phyloP scores from a whole-genome alignment of 2,329 filamentous ascomycete species.

The Ciborinia camelliae region DNA sequence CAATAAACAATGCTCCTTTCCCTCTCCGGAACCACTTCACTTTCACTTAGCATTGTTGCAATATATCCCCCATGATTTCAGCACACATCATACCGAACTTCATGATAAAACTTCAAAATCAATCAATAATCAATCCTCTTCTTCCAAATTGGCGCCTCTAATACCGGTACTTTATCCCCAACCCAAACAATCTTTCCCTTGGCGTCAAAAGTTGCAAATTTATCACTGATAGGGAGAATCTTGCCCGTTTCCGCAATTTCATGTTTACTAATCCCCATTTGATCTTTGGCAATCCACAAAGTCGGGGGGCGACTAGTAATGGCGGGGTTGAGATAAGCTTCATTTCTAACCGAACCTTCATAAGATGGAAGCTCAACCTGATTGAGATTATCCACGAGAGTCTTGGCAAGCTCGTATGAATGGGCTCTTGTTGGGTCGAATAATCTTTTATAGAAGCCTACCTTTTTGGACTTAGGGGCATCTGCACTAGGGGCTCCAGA shows the following conservation, averaged over 20 bases:
- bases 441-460: slow-evolving; percentile 58
- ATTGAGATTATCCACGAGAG: slow-evolving; percentile 55
- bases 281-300: slow-evolving; percentile 78
- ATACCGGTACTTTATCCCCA: slow-evolving; percentile 39
- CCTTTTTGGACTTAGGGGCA: slow-evolving; percentile 41
- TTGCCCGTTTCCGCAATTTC: slow-evolving; percentile 69
- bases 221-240: slow-evolving; percentile 76
- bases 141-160: slow-evolving; percentile 31
- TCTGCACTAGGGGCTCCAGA: slow-evolving; percentile 24
- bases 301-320: slow-evolving; percentile 59
- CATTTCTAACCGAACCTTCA: slow-evolving; percentile 54
- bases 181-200: slow-evolving; percentile 63
- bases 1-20: background rate
- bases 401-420: slow-evolving; percentile 55
- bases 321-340: slow-evolving; percentile 72
- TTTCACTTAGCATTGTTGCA: no score
- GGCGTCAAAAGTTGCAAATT: slow-evolving; percentile 66
- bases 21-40: no score
- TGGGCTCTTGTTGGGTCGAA: slow-evolving; percentile 72
- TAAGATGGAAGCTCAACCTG: slow-evolving; percentile 51
- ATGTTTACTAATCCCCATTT: slow-evolving; percentile 69
- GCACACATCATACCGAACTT: background rate
- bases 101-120: background rate
- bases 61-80: background rate
- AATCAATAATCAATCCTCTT: slow-evolving; percentile 33